Conservation (phyloP, 1,284 basidiomycete genomes). For the Fomitopsis betulina region DNA sequence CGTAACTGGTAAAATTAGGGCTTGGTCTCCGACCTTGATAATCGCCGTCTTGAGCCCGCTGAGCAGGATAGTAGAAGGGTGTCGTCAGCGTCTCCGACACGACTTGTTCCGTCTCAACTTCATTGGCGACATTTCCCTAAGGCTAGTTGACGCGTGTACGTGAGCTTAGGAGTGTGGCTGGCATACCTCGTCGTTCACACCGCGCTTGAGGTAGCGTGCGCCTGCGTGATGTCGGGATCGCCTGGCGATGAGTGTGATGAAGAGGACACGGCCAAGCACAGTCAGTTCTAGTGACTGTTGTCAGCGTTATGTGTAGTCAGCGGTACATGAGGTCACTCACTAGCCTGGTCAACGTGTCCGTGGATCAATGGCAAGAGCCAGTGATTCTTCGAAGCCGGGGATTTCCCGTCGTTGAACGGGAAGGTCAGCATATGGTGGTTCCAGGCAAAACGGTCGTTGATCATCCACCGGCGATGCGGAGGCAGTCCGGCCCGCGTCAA, state of each 20-base stretch:
- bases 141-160: neutral
- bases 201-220: slow-evolving; percentile 92
- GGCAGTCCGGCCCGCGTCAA: slow-evolving; percentile 49
- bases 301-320: neutral
- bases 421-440: slow-evolving; percentile 88
- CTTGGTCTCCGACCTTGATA: slow-evolving; percentile 49
- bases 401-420: slow-evolving; percentile 41
- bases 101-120: slow-evolving; percentile 99
- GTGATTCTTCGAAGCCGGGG: slow-evolving; percentile 47
- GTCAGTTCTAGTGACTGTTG: slow-evolving; percentile 65
- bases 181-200: slow-evolving; percentile 84
- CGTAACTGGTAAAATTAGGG: slow-evolving; percentile 91
- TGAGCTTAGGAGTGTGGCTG: neutral
- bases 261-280: slow-evolving; percentile 87
- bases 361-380: slow-evolving; percentile 95
- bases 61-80: slow-evolving; percentile 73
- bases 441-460: slow-evolving; percentile 94
- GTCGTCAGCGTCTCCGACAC: slow-evolving; percentile 94
- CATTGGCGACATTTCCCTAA: slow-evolving; percentile 97
- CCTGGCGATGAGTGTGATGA: slow-evolving; percentile 91
- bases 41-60: slow-evolving; percentile 26
- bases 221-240: slow-evolving; percentile 96
- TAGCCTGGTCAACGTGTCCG: slow-evolving; percentile 97
- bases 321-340: slow-evolving; percentile 43
- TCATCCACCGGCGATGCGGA: slow-evolving; percentile 45